Evolutionary conservation across 75 land plant species (phyloP).

Genomic region (Sequoiadendron giganteum): DNA sequence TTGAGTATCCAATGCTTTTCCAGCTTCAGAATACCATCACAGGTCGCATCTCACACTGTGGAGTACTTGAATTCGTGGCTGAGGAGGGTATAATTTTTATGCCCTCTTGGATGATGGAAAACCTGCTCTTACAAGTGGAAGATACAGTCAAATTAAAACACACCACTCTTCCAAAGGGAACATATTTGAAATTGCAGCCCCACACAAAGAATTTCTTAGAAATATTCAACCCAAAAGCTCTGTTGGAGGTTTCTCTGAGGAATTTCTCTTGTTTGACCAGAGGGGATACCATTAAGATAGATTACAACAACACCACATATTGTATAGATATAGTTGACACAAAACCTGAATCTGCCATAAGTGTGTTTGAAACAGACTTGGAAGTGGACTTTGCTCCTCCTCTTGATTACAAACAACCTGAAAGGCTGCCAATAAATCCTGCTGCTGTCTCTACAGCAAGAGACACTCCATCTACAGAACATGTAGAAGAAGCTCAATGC

Average conservation of each 20-base stretch:
- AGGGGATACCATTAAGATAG: constrained; percentile 49
- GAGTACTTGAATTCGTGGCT: not conserved
- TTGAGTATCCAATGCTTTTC: not conserved
- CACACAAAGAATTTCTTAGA: constrained; percentile 32
- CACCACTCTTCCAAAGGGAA: constrained; percentile 25
- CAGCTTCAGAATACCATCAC: not conserved
- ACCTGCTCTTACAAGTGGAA: constrained; percentile 18
- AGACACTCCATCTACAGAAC: not conserved
- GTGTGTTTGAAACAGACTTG: constrained; percentile 60
- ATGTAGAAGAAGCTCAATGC: not conserved
- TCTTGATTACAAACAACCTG: constrained; percentile 60
- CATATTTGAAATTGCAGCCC: constrained; percentile 25
- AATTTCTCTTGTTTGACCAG: constrained; percentile 52
- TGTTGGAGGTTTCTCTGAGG: constrained; percentile 52
- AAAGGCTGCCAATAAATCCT: not conserved
- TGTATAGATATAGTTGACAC: constrained; percentile 55
- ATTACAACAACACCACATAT: constrained; percentile 45
- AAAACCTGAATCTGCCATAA: constrained; percentile 43
- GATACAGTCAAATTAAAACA: constrained; percentile 21
- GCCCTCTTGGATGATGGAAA: constrained; percentile 25
- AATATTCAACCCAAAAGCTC: constrained; percentile 28
- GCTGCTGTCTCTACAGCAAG: not conserved
- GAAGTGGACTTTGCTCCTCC: constrained; percentile 72
- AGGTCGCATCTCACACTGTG: not conserved
- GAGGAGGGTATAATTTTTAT: not conserved